These are phyloP conservation scores for Cynanchum wilfordii DNA, from an alignment of 257 asterid genomes.

Conservation along the genomic window DNA sequence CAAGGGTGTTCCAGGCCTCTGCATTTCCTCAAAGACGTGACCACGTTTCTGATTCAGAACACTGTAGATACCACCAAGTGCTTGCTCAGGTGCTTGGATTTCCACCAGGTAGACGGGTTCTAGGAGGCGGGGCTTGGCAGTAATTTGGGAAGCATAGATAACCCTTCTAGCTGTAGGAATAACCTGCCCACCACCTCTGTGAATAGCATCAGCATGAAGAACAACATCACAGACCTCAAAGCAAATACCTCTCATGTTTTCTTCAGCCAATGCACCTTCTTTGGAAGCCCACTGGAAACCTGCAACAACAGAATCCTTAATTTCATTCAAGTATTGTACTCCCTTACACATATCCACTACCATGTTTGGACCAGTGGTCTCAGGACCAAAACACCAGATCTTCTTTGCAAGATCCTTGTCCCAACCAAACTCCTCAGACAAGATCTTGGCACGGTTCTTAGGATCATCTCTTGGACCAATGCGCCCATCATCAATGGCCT, in stretches of 20 bases:
- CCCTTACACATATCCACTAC: slow-evolving; percentile 49
- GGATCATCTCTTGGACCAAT: slow-evolving; percentile 46
- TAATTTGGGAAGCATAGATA: slow-evolving; percentile 39
- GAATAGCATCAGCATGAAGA: slow-evolving; percentile 44
- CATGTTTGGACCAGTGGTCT: slow-evolving; percentile 47
- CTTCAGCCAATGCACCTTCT: slow-evolving; percentile 42
- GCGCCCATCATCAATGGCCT: slow-evolving; percentile 44
- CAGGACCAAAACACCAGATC: slow-evolving; percentile 49
- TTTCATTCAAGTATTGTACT: slow-evolving; percentile 41
- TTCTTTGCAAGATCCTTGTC: slow-evolving; percentile 50
- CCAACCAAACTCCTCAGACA: slow-evolving; percentile 44
- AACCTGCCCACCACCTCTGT: slow-evolving; percentile 47
- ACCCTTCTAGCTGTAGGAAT: slow-evolving; percentile 48
- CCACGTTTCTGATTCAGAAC: slow-evolving; percentile 49
- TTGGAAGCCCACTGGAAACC: slow-evolving; percentile 52
- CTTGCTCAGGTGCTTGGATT: slow-evolving; percentile 41
- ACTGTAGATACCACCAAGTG: slow-evolving; percentile 41
- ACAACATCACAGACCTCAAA: slow-evolving; percentile 47
- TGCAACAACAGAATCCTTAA: slow-evolving; percentile 48
- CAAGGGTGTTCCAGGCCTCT: slow-evolving; percentile 41
- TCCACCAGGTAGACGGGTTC: slow-evolving; percentile 43
- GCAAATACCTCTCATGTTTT: slow-evolving; percentile 45
- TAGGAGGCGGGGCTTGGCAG: slow-evolving; percentile 45
- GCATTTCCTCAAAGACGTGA: slow-evolving; percentile 45
- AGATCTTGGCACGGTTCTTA: slow-evolving; percentile 30